Percentiles rank a stretch among this genome's conserved stretches.
phyloP scores from a whole-genome alignment of 768 basidiomycete genomes.

The Suillus hirtellus region DNA sequence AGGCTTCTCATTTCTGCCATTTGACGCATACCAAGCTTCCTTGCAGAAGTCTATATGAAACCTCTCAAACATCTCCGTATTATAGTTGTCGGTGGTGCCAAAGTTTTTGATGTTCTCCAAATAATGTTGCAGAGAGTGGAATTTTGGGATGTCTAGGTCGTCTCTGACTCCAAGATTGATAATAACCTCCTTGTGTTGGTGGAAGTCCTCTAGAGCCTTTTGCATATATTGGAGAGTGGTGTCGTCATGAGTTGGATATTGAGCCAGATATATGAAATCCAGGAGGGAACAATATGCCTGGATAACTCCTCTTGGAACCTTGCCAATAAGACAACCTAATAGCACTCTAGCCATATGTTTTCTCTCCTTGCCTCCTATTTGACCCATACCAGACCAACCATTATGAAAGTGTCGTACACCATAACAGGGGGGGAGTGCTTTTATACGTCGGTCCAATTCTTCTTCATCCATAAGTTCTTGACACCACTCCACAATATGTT shows the following conservation, averaged over 20 bases:
- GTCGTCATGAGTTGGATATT: conserved; percentile 31
- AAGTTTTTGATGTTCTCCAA: conserved; percentile 18
- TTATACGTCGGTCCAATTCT: too few relatives aligned
- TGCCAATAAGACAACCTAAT: conserved; percentile 29
- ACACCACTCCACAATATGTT: too few relatives aligned
- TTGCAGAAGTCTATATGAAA: conserved; percentile 43
- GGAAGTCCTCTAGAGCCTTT: conserved; percentile 32
- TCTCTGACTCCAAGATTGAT: conserved; percentile 29
- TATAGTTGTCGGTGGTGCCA: conserved; percentile 29
- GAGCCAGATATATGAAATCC: conserved; percentile 40
- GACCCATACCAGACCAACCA: not conserved
- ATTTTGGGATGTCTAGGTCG: conserved; percentile 31
- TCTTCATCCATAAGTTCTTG: too few relatives aligned
- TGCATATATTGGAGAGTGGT: conserved; percentile 19
- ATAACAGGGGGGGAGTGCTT: not conserved
- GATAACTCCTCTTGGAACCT: conserved; percentile 30
- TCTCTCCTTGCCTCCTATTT: not conserved
- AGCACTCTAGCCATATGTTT: not conserved
- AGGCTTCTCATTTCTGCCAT: conserved; percentile 33
- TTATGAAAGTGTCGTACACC: not conserved
- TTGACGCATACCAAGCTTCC: conserved; percentile 36
- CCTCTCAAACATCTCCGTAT: conserved; percentile 24
- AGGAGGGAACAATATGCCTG: conserved; percentile 34
- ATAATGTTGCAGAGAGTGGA: conserved; percentile 28
- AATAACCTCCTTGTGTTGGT: conserved; percentile 35